Percentiles rank a stretch among this genome's conserved stretches.
phyloP scores from a whole-genome alignment of 345 rosid species.

The Salix purpurea region DNA sequence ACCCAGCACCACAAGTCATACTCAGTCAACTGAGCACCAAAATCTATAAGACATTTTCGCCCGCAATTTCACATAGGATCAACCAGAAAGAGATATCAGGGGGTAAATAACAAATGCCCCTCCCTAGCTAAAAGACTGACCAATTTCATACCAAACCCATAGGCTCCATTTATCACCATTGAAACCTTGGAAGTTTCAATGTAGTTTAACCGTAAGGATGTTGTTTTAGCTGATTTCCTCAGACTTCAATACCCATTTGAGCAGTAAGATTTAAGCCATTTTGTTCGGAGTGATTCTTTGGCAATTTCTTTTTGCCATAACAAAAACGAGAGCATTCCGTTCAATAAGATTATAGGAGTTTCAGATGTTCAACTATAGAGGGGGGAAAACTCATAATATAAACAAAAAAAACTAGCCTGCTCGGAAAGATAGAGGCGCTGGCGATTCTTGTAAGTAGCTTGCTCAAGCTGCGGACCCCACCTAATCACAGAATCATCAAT shows the following conservation, averaged over 20 bases:
- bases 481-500: conserved; percentile 22
- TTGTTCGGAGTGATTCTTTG: background rate
- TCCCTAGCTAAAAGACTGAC: background rate
- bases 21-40: background rate
- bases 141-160: background rate
- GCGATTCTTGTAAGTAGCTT: conserved; percentile 61
- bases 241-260: background rate
- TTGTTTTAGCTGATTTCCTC: background rate
- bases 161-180: background rate
- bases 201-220: background rate
- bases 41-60: background rate
- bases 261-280: background rate
- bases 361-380: background rate
- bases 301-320: background rate
- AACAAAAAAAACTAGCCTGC: conserved; percentile 37
- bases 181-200: background rate
- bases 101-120: background rate
- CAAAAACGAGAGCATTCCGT: background rate
- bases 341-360: background rate
- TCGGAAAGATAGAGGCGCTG: conserved; percentile 69
- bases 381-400: background rate
- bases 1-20: background rate
- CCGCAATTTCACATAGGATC: background rate
- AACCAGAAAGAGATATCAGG: background rate
- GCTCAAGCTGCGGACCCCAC: conserved; percentile 73